Base-by-base conservation (phyloP, 345 rosid species). In the Sisymbrium irio region DNA sequence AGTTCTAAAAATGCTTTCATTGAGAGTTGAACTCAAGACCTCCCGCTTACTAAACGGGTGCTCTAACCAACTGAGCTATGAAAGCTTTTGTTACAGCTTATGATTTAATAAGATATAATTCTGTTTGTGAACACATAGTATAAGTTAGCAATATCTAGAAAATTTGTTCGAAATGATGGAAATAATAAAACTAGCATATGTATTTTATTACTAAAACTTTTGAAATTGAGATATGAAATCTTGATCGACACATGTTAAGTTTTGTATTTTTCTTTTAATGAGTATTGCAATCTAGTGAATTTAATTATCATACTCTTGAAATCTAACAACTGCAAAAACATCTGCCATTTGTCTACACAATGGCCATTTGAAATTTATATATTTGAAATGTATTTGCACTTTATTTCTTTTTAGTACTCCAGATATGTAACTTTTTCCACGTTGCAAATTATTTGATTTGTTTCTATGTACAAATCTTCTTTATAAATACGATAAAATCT, bases 1-100 rank as follows among this genome's bases (percentile, higher is more conserved):
- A 13, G 0, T 13, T 3, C 3, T 13, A 12, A 0, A 11, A 13
- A 10, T 53, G 78, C 82, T 78, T 78, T 79, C 77, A 72, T 88
- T 89, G 98, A 87, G 87, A 89, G 89, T 88, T 71, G 91, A 91
- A 89, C 96, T 91, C 92, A 88, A 87, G 93, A 94, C 96, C 92
- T 89, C 89, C 91, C 86, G 87, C 93, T 88, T 89, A 94, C 90
- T 87, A 89, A 88, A 85, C 92, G 84, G 88, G 93, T 86, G 96
- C 89, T 87, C 93, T 88, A 89, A 91, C 88, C 93, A 87, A 83
- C 97, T 87, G 95, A 91, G 90, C 98, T 88, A 94, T 72, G 81
- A 82, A 78, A 79, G 82, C 81, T 35, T 40, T 46, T 74, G 47
- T 0, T 9, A 0, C 1, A 1, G 0, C 0, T 2, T 7, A 19